Evolutionary conservation across 2,329 filamentous ascomycete genomes (phyloP).

Genomic region (Phoma sp.): DNA sequence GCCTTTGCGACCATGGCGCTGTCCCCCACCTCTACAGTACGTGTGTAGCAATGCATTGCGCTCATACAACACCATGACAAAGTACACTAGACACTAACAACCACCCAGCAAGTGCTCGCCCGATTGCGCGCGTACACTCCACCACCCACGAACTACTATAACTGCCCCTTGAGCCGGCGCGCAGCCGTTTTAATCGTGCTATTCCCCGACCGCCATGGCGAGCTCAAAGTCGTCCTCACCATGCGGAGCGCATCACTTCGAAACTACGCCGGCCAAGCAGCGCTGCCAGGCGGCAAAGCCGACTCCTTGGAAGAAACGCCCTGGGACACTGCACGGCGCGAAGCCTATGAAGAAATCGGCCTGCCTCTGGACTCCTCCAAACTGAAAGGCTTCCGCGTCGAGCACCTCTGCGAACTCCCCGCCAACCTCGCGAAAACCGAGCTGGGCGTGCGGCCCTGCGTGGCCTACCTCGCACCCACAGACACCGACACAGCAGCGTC

Average conservation of each 20-base stretch:
- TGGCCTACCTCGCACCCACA: constrained; percentile 62
- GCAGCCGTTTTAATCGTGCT: constrained; percentile 88
- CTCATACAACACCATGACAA: background rate
- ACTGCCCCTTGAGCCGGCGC: constrained; percentile 66
- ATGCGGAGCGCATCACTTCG: constrained; percentile 65
- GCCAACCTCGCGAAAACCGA: constrained; percentile 58
- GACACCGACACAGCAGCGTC: background rate
- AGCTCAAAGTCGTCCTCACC: constrained; percentile 71
- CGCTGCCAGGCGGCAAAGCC: constrained; percentile 76
- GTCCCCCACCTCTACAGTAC: constrained; percentile 39
- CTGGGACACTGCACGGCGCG: constrained; percentile 84
- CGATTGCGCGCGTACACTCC: constrained; percentile 62
- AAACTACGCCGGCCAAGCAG: constrained; percentile 75
- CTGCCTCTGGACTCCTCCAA: constrained; percentile 73
- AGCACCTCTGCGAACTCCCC: constrained; percentile 86
- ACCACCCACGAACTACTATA: constrained; percentile 63
- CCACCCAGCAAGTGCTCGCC: constrained; percentile 57
- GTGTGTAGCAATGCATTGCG: constrained; percentile 1
- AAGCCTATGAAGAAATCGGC: constrained; percentile 93
- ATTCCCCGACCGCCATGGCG: constrained; percentile 81
- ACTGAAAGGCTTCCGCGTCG: constrained; percentile 78
- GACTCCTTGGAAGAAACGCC: constrained; percentile 61
- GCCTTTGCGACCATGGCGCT: constrained; percentile 37
- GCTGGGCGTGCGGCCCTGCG: constrained; percentile 57
- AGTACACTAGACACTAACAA: constrained; percentile 14